These are phyloP conservation scores for Xylariaceae sp. DNA, from an alignment of 2,329 filamentous ascomycete genomes.

Conservation along the genomic window DNA sequence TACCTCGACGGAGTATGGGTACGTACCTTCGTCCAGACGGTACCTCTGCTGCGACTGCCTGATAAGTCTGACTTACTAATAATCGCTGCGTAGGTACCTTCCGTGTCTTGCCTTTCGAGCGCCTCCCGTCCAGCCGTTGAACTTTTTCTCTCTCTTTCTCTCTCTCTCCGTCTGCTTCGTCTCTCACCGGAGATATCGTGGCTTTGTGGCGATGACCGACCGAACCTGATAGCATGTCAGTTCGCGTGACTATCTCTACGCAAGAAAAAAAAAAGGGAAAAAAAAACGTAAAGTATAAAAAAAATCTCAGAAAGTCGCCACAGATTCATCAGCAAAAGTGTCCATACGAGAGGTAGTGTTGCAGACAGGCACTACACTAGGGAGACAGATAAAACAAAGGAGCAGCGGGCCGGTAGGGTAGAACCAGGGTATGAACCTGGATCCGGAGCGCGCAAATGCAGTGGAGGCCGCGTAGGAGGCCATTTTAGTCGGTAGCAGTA, in stretches of 20 bases:
- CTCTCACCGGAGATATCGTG: slow-evolving; percentile 21
- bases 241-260: slow-evolving; percentile 2
- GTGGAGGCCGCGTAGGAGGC: slow-evolving; percentile 2
- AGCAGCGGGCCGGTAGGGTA: slow-evolving; percentile 2
- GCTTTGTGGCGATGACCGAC: slow-evolving; percentile 1
- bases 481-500: slow-evolving; percentile 4
- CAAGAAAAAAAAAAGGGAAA: neutral
- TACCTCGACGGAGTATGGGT: neutral
- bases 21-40: neutral
- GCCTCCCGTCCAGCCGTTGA: slow-evolving; percentile 7
- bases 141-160: slow-evolving; percentile 13
- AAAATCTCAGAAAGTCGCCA: slow-evolving; percentile 1
- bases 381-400: slow-evolving; percentile 1
- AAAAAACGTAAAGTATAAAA: too few relatives aligned
- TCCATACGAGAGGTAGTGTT: too few relatives aligned
- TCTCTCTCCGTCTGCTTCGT: slow-evolving; percentile 10
- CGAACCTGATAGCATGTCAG: slow-evolving; percentile 13
- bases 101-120: slow-evolving; percentile 22
- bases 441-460: neutral
- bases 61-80: neutral
- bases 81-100: slow-evolving; percentile 17
- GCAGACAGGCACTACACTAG: neutral
- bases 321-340: neutral
- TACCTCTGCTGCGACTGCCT: neutral
- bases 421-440: slow-evolving; percentile 4